Evolutionary conservation across 208 protist species (phyloP).

Genomic region (Phytomonas francai): DNA sequence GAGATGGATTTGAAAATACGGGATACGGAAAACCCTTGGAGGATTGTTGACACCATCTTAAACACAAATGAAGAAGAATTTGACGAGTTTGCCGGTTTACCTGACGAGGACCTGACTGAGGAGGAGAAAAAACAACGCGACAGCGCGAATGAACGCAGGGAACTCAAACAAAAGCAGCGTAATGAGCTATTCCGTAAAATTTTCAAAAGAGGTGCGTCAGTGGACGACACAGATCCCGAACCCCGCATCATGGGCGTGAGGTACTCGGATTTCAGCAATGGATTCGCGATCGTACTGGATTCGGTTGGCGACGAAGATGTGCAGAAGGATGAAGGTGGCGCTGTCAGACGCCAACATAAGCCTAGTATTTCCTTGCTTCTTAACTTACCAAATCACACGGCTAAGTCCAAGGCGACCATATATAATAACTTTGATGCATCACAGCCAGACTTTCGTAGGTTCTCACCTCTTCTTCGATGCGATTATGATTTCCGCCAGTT

Average conservation of each 20-base stretch:
- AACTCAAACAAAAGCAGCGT: constrained; percentile 30
- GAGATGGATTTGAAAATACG: constrained; percentile 36
- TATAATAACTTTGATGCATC: constrained; percentile 61
- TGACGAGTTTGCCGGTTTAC: constrained; percentile 23
- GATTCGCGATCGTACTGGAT: constrained; percentile 64
- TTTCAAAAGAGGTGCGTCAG: constrained; percentile 61
- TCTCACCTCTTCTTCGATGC: constrained; percentile 41
- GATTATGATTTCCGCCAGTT: constrained; percentile 64
- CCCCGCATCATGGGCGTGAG: constrained; percentile 67
- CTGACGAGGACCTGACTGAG: constrained; percentile 36
- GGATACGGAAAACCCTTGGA: constrained; percentile 47
- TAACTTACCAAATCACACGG: constrained; percentile 52
- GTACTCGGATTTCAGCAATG: constrained; percentile 64
- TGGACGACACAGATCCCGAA: constrained; percentile 42
- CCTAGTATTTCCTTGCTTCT: constrained; percentile 50
- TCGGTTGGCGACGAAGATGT: constrained; percentile 39
- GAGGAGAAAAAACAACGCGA: constrained; percentile 22
- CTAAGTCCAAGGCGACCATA: constrained; percentile 15
- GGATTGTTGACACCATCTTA: constrained; percentile 57
- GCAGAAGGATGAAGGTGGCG: constrained; percentile 12
- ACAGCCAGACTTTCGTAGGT: constrained; percentile 31
- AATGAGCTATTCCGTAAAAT: constrained; percentile 55
- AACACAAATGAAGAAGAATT: constrained; percentile 24
- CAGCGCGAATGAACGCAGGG: constrained; percentile 17
- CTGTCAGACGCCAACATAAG: constrained; percentile 32